phyloP scores from a whole-genome alignment of 2,329 filamentous ascomycete genomes.

The Aquanectria penicillioides region DNA sequence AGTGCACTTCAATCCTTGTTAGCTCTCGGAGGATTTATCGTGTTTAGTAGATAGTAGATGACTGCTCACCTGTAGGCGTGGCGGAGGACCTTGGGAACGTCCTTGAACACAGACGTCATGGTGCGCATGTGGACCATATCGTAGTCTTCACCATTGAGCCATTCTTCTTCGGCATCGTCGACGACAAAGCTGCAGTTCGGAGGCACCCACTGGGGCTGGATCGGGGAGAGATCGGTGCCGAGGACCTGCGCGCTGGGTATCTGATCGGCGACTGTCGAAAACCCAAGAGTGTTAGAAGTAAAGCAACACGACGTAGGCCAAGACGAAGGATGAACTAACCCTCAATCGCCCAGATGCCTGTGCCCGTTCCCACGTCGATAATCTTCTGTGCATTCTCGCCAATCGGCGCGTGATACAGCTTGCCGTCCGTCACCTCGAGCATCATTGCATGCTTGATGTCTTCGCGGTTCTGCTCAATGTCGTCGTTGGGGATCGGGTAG shows the following conservation, averaged over 20 bases:
- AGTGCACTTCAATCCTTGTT: neutral
- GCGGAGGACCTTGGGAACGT: neutral
- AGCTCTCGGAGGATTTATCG: too few species aligned
- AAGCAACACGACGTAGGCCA: neutral
- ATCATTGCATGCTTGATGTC: slow-evolving; percentile 8
- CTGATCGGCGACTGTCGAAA: slow-evolving; percentile 3
- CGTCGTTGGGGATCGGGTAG: slow-evolving; percentile 9
- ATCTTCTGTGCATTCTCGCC: slow-evolving; percentile 8
- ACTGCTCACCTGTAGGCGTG: neutral
- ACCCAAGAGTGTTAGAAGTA: neutral
- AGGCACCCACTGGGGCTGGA: slow-evolving; percentile 3
- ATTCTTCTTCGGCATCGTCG: slow-evolving; percentile 6
- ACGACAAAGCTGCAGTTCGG: slow-evolving; percentile 1
- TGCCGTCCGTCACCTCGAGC: neutral
- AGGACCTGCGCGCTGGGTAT: slow-evolving; percentile 1
- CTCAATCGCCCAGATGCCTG: slow-evolving; percentile 10
- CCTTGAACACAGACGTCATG: slow-evolving; percentile 3
- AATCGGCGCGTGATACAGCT: neutral
- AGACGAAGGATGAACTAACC: neutral
- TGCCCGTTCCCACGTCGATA: slow-evolving; percentile 5
- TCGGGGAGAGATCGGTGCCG: neutral
- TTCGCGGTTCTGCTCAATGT: slow-evolving; percentile 7
- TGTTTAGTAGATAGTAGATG: too few species aligned
- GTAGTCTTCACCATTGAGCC: neutral
- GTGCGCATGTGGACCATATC: slow-evolving; percentile 9